phyloP scores from a whole-genome alignment of 2,329 filamentous ascomycete species.

The Plectosphaerella sp. region DNA sequence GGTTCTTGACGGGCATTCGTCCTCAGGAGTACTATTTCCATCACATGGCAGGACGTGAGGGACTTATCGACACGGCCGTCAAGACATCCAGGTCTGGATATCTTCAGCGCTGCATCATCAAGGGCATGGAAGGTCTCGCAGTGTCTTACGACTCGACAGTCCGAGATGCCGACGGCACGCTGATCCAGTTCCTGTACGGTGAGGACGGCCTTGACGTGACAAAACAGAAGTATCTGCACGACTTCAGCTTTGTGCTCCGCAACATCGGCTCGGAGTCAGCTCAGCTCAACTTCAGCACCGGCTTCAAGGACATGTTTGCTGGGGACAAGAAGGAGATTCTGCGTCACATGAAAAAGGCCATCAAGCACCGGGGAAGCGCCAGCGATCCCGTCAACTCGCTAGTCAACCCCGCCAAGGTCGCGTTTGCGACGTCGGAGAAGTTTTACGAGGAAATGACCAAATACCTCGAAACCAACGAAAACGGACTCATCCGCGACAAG shows the following conservation, averaged over 20 bases:
- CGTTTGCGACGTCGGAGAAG: slow-evolving; percentile 84
- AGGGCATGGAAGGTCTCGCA: slow-evolving; percentile 93
- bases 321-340: slow-evolving; percentile 57
- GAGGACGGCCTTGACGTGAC: slow-evolving; percentile 94
- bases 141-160: slow-evolving; percentile 94
- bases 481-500: slow-evolving; percentile 44
- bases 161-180: slow-evolving; percentile 84
- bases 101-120: slow-evolving; percentile 93
- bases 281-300: slow-evolving; percentile 63
- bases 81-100: slow-evolving; percentile 98
- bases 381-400: slow-evolving; percentile 72
- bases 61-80: slow-evolving; percentile 96
- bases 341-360: slow-evolving; percentile 76
- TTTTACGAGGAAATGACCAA: slow-evolving; percentile 70
- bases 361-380: slow-evolving; percentile 61
- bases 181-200: slow-evolving; percentile 94
- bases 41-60: slow-evolving; percentile 98
- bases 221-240: slow-evolving; percentile 84
- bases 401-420: slow-evolving; percentile 71
- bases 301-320: slow-evolving; percentile 39
- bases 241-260: slow-evolving; percentile 86
- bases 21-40: slow-evolving; percentile 99
- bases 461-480: slow-evolving; percentile 75
- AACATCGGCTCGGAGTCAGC: slow-evolving; percentile 80
- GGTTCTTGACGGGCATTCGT: slow-evolving; percentile 95